Evolutionary conservation across 2,329 filamentous ascomycete genomes (phyloP).

Genomic region (Aspergillus tubingensis): DNA sequence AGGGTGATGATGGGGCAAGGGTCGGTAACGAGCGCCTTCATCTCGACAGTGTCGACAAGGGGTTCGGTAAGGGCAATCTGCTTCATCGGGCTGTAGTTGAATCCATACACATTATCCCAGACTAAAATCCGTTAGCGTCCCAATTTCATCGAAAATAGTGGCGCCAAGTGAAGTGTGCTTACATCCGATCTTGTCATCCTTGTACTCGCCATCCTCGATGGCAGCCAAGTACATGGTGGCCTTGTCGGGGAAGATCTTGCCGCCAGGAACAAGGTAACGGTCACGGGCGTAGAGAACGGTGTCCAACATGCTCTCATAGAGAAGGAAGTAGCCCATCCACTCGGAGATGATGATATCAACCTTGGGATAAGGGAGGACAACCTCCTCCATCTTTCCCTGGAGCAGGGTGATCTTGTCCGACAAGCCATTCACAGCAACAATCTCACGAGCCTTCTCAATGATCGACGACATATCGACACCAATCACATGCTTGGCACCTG

Average conservation of each 20-base stretch:
- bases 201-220: conserved; percentile 99
- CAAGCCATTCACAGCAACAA: conserved; percentile 89
- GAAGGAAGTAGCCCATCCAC: conserved; percentile 99
- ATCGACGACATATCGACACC: conserved; percentile 99
- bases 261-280: conserved; percentile 81
- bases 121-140: conserved; percentile 59
- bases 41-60: conserved; percentile 94
- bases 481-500: conserved; percentile 97
- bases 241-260: conserved; percentile 98
- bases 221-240: conserved; percentile 95
- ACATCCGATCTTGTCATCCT: conserved; percentile 99
- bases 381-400: conserved; percentile 99
- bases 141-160: neutral
- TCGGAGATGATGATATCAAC: conserved; percentile 99
- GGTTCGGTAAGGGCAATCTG: conserved; percentile 91
- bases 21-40: conserved; percentile 96
- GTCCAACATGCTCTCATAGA: conserved; percentile 99
- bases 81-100: conserved; percentile 94
- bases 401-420: conserved; percentile 94
- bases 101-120: conserved; percentile 99
- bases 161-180: conserved; percentile 44
- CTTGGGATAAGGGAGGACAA: conserved; percentile 86
- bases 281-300: conserved; percentile 96
- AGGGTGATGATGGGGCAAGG: conserved; percentile 81
- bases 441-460: conserved; percentile 96